phyloP scores from a whole-genome alignment of 495 filamentous ascomycete genomes.

The Hypomontagnella submonticulosa region DNA sequence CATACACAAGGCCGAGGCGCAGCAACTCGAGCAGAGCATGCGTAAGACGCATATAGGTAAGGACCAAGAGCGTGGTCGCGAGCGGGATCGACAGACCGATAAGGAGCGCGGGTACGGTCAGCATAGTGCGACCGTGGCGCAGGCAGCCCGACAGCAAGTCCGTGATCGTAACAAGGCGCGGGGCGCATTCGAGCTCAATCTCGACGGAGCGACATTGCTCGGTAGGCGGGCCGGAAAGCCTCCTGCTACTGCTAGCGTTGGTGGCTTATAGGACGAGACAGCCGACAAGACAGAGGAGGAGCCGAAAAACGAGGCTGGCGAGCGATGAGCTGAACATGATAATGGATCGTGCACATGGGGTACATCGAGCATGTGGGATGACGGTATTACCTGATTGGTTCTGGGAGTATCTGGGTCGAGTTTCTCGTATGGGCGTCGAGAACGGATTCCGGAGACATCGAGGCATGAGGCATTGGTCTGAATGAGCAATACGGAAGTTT shows the following conservation, averaged over 20 bases:
- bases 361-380: conserved; percentile 16
- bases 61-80: conserved; percentile 62
- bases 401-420: conserved; percentile 12
- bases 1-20: conserved; percentile 66
- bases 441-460: conserved; percentile 26
- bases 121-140: conserved; percentile 78
- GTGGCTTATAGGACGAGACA: conserved; percentile 42
- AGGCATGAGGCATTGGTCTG: conserved; percentile 42
- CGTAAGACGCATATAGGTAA: conserved; percentile 77
- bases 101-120: conserved; percentile 79
- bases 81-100: conserved; percentile 56
- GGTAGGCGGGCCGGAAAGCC: conserved; percentile 74
- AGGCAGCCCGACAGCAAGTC: conserved; percentile 81
- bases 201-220: conserved; percentile 88
- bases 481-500: conserved; percentile 44
- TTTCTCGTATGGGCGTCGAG: conserved; percentile 22
- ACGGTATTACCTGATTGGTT: conserved; percentile 27
- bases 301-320: conserved; percentile 32
- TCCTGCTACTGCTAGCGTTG: conserved; percentile 51
- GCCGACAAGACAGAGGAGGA: conserved; percentile 43
- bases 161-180: conserved; percentile 66
- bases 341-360: conserved; percentile 44
- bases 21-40: conserved; percentile 86
- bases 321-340: conserved; percentile 41
- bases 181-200: conserved; percentile 86